Evolutionary conservation across 2,329 filamentous ascomycete species (phyloP), one percentile per base, ranked within the genome.

Genomic region (Ophiostoma perfectum): DNA sequence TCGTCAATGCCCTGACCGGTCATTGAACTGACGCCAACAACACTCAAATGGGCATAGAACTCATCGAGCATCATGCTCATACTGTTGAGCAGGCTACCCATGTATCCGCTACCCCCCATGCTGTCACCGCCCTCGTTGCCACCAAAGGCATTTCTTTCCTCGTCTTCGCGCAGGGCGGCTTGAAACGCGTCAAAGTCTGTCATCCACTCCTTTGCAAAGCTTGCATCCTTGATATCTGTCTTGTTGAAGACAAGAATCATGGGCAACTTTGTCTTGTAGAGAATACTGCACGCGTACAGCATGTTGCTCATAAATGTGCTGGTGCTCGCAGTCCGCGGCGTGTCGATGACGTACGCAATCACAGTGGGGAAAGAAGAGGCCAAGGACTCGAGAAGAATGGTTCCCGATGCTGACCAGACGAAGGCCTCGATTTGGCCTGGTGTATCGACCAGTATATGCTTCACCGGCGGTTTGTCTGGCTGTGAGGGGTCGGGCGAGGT

Each of bases 211-310:
- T 94, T 95, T 1, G 93, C 95, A 75, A 97, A 97, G 39, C 86
- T 85, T 0, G 93, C 92, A 75, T 96, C 90, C 77, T 96, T 92
- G 58, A 96, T 92, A 75, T 99, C 95, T 0, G 93, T 97, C 82
- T 99, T 99, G 83, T 99, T 99, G 84, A 99, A 98, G 11, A 99
- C 95, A 7, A 99, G 81, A 67, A 99, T 96, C 95, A 99, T 99
- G 38, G 95, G 95, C 0, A 99, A 83, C 77, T 96, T 97, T 1
- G 94, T 98, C 82, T 98, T 98, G 86, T 99, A 99, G 16, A 99
- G 86, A 72, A 99, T 99, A 70, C 91, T 96, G 83, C 95, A 98
- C 36, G 95, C 95, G 78, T 99, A 99, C 60, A 99, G 88, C 95
- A 99, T 99, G 80, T 99, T 99, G 77, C 91, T 96, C 95, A 99